Conservation (phyloP, 345 rosid species). For the Populus euphratica region DNA sequence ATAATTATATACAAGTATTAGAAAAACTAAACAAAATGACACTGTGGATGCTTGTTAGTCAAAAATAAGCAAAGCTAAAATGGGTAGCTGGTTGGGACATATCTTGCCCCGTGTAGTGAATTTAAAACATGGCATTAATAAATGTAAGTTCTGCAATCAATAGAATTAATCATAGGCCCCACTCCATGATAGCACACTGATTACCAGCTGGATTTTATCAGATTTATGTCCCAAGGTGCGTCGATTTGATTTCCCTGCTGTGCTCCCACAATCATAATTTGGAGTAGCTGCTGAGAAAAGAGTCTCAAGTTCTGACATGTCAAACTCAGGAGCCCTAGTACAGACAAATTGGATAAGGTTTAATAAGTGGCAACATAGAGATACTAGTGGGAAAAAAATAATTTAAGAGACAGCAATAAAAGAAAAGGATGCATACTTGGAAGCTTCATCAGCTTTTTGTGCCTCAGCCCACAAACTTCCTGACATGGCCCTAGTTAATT, state of each 20-base stretch:
- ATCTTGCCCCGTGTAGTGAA: background rate
- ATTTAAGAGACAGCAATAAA: constrained; percentile 6
- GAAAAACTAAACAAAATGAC: background rate
- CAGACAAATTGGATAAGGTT: constrained; percentile 16
- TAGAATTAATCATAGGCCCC: background rate
- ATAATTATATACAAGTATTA: background rate
- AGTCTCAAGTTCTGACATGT: constrained; percentile 72
- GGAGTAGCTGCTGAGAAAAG: constrained; percentile 67
- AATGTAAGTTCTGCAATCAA: background rate
- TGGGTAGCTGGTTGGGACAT: background rate
- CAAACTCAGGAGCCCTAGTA: constrained; percentile 76
- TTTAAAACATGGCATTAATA: background rate
- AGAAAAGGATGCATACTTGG: constrained; percentile 40
- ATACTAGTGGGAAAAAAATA: background rate
- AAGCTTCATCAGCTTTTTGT: constrained; percentile 69
- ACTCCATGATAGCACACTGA: constrained; percentile 12
- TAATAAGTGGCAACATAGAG: constrained; percentile 5
- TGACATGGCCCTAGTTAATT: constrained; percentile 78
- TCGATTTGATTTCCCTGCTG: constrained; percentile 49
- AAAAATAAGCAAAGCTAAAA: background rate
- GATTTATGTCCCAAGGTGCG: constrained; percentile 42
- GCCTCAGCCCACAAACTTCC: constrained; percentile 90
- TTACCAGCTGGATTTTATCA: constrained; percentile 89
- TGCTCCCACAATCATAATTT: constrained; percentile 39
- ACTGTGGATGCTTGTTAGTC: background rate